phyloP scores from a whole-genome alignment of 2,329 filamentous ascomycete genomes.

The Pyricularia pennisetigena region DNA sequence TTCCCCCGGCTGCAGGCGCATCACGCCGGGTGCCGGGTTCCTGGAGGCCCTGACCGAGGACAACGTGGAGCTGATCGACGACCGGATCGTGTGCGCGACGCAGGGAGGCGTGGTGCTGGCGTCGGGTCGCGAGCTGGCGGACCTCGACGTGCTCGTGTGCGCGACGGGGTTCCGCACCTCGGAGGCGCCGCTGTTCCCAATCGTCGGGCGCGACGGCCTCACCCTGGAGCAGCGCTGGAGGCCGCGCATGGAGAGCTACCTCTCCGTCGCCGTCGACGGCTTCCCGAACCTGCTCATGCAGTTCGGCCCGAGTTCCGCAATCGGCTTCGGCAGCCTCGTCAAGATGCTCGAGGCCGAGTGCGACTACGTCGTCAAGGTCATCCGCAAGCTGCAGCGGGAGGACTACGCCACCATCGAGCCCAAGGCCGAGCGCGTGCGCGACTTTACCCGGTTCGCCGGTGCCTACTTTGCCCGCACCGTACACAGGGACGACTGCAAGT shows the following conservation, averaged over 20 bases:
- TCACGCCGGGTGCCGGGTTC: conserved; percentile 35
- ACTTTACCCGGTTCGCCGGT: conserved; percentile 35
- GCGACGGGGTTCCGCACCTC: conserved; percentile 35
- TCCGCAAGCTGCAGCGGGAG: conserved; percentile 37
- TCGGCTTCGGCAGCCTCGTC: conserved; percentile 35
- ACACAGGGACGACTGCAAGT: conserved; percentile 36
- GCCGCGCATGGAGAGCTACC: conserved; percentile 28
- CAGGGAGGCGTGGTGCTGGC: conserved; percentile 22
- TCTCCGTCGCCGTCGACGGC: conserved; percentile 32
- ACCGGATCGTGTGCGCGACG: conserved; percentile 22
- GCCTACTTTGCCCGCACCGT: conserved; percentile 38
- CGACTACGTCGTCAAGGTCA: conserved; percentile 35
- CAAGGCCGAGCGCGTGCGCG: conserved; percentile 30
- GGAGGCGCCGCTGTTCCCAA: conserved; percentile 27
- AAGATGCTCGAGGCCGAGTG: conserved; percentile 36
- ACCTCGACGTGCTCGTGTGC: conserved; percentile 35
- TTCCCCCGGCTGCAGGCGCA: conserved; percentile 31
- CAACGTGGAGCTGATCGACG: conserved; percentile 29
- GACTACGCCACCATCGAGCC: conserved; percentile 33
- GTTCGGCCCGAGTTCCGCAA: conserved; percentile 36
- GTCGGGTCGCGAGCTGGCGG: conserved; percentile 13
- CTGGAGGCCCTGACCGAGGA: conserved; percentile 30
- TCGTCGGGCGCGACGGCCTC: conserved; percentile 26
- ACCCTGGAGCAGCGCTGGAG: conserved; percentile 28
- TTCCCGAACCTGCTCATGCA: conserved; percentile 41